A percentile compares a stretch with the other conserved stretches of the same genome.
Conservation (phyloP, 768 basidiomycete genomes). For the Russula sp. region DNA sequence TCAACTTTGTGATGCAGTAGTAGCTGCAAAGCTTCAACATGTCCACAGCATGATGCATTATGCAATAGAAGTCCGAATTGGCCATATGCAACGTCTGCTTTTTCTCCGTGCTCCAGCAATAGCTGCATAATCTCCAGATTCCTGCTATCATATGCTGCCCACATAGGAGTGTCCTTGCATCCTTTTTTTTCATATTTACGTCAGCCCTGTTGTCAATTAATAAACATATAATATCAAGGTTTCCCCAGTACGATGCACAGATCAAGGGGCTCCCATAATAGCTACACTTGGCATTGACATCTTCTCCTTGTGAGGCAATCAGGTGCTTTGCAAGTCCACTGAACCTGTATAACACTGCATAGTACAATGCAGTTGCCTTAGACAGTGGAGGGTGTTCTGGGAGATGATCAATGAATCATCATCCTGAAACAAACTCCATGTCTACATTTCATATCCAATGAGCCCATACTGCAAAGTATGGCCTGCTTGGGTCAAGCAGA, state of each 20-base stretch:
- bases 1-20: too few species aligned
- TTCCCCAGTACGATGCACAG: not conserved
- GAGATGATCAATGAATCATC: not conserved
- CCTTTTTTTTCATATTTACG: not conserved
- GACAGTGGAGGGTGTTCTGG: not conserved
- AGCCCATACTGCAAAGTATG: not conserved
- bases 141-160: not conserved
- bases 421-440: too few species aligned
- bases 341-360: not conserved
- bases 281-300: not conserved
- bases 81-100: too few species aligned
- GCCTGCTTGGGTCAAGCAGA: not conserved
- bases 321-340: not conserved
- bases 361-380: not conserved
- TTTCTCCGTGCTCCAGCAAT: too few species aligned
- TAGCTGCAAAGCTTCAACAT: too few species aligned
- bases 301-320: not conserved
- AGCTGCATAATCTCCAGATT: not conserved
- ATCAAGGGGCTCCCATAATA: not conserved
- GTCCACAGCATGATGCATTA: too few species aligned
- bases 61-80: too few species aligned
- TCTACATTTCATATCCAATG: not conserved
- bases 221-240: not conserved
- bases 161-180: not conserved
- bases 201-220: not conserved